A percentile compares a stretch with the other conserved stretches of the same genome.
Conservation (phyloP, 1,139 yeast species). For the Casaregolazyma suthepensis region DNA sequence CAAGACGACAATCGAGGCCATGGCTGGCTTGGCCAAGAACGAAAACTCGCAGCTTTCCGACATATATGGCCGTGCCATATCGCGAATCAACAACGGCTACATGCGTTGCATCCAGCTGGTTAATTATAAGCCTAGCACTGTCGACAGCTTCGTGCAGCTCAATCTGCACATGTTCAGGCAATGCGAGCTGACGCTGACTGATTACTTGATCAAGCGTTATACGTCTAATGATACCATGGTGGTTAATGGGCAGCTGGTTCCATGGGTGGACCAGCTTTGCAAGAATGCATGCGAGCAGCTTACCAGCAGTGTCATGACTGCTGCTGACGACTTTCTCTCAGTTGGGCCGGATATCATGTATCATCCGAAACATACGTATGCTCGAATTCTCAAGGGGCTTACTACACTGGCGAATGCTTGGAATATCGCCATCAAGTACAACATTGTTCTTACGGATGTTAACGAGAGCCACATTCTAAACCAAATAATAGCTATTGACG, state of each 20-base stretch:
- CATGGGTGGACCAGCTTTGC: not conserved
- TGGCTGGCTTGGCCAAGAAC: not conserved
- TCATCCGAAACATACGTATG: not conserved
- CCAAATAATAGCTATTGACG: not conserved
- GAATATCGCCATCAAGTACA: not conserved
- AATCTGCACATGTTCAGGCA: not conserved
- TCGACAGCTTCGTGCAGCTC: not conserved
- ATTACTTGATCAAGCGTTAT: constrained; percentile 3
- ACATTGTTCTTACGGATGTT: not conserved
- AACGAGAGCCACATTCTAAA: not conserved
- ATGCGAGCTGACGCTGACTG: not conserved
- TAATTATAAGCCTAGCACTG: not conserved
- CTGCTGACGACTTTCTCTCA: not conserved
- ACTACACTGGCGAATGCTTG: not conserved
- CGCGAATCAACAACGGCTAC: not conserved
- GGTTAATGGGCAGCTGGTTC: not conserved
- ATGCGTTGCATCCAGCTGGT: not conserved
- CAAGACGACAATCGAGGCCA: not conserved
- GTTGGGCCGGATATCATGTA: not conserved
- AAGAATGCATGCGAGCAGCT: not conserved
- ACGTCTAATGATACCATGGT: not conserved
- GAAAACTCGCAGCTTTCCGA: not conserved
- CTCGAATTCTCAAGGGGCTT: not conserved
- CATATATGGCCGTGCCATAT: constrained; percentile 1
- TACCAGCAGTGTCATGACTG: not conserved